Evolutionary conservation across 2,329 filamentous ascomycete species (phyloP).

Genomic region (Penicillium sp.): DNA sequence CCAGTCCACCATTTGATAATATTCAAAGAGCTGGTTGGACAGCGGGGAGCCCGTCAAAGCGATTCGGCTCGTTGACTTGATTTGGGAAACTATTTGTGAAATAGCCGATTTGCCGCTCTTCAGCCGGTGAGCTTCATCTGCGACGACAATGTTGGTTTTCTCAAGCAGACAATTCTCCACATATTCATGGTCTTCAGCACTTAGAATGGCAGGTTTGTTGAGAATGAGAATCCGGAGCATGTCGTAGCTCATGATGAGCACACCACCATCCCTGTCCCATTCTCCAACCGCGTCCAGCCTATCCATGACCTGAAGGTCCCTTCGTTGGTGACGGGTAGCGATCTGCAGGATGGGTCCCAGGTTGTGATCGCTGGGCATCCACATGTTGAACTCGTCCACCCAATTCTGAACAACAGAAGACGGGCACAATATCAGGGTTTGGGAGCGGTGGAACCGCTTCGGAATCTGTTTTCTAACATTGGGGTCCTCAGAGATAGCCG

Average conservation of each 20-base stretch:
- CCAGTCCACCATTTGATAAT: slow-evolving; percentile 84
- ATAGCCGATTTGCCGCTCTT: slow-evolving; percentile 59
- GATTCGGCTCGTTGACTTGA: slow-evolving; percentile 66
- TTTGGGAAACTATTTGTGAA: slow-evolving; percentile 49
- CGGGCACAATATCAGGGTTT: slow-evolving; percentile 70
- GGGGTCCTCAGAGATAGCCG: slow-evolving; percentile 54
- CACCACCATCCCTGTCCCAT: slow-evolving; percentile 63
- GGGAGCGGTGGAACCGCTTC: slow-evolving; percentile 53
- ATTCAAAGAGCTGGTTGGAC: slow-evolving; percentile 76
- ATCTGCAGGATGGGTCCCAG: slow-evolving; percentile 56
- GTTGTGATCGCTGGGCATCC: slow-evolving; percentile 52
- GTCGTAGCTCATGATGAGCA: slow-evolving; percentile 70
- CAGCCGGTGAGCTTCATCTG: slow-evolving; percentile 76
- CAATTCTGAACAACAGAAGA: slow-evolving; percentile 73
- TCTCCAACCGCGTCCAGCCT: slow-evolving; percentile 45
- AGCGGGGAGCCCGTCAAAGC: slow-evolving; percentile 83
- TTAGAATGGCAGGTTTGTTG: slow-evolving; percentile 24
- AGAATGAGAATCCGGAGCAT: slow-evolving; percentile 53
- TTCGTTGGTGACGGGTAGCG: slow-evolving; percentile 32
- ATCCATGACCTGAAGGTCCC: slow-evolving; percentile 18
- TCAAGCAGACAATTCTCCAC: slow-evolving; percentile 49
- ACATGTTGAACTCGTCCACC: slow-evolving; percentile 67
- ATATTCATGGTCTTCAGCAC: slow-evolving; percentile 33
- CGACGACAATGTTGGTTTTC: slow-evolving; percentile 66
- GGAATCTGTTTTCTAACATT: slow-evolving; percentile 63